Percentiles rank a stretch among this genome's conserved stretches.
Evolutionary conservation across 768 basidiomycete species (phyloP).

Genomic region (Lactifluus volemus): DNA sequence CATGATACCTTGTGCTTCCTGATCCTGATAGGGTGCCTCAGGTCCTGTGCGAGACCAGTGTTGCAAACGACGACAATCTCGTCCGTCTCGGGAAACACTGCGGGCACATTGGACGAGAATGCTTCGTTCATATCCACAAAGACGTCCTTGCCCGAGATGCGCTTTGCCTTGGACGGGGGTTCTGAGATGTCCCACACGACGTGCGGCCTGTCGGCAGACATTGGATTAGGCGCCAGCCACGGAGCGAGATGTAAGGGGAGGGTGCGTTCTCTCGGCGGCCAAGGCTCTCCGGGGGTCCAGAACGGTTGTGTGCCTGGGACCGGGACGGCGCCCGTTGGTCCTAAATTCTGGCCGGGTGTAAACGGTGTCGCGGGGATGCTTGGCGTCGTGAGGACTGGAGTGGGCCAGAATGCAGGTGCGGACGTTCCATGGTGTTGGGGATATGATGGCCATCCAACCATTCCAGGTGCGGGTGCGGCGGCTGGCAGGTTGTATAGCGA

Average conservation of each 20-base stretch:
- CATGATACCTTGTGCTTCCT: too few species aligned
- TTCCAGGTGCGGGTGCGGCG: not conserved
- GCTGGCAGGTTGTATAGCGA: not conserved
- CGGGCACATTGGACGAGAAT: too few species aligned
- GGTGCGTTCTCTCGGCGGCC: constrained; percentile 11
- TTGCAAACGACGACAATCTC: not conserved
- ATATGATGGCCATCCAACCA: not conserved
- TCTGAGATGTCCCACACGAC: too few species aligned
- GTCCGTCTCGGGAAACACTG: too few species aligned
- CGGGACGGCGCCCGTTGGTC: not conserved
- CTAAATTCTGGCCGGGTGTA: not conserved
- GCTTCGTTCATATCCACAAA: too few species aligned
- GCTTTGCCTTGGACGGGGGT: not conserved
- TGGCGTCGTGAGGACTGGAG: not conserved
- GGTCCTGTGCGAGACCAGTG: too few species aligned
- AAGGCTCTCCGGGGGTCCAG: constrained; percentile 9
- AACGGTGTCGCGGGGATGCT: constrained; percentile 1
- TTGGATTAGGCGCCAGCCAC: constrained; percentile 14
- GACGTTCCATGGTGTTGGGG: not conserved
- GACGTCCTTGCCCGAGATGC: constrained; percentile 13
- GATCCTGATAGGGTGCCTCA: too few species aligned
- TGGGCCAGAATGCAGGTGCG: not conserved
- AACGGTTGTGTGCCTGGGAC: constrained; percentile 2
- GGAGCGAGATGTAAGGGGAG: constrained; percentile 16
- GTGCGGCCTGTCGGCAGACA: constrained; percentile 2